Base-by-base conservation (phyloP, 2,329 filamentous ascomycete species). In the Seiridium cupressi region DNA sequence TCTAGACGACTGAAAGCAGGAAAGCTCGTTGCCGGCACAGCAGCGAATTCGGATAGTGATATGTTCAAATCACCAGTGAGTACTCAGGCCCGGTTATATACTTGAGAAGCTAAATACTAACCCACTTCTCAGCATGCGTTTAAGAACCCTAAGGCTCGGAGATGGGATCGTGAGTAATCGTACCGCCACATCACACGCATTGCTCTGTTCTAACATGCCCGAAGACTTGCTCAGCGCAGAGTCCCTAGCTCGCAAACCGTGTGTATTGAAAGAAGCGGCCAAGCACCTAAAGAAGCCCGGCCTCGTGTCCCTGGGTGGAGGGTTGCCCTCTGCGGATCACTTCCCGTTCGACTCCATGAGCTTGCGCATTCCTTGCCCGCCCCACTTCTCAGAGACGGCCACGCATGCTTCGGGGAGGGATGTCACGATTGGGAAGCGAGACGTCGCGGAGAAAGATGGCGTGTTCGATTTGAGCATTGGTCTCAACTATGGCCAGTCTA, bases 401-500 rank as follows among this genome's bases (percentile, higher is more conserved):
- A 51, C 49, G 18, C 47, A 51, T 35, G 11, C 3, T 4, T 44
- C 18, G 0, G 91, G 89, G 9, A 77, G 83, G 32, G 78, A 82
- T 3, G 69, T 93, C 42, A 85, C 77, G 31, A 86, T 92, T 26
- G 92, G 91, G 51, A 99, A 97, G 78, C 88, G 97, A 74, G 94
- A 97, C 76, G 86, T 90, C 31, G 60, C 59, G 11, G 65, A 67
- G n/a, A 64, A 66, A 26, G 67, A 68, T 32, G 70, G 68, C 47
- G 76, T 78, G 42, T 85, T 84, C 66, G 95, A 99, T 76, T 85
- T 99, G 56, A 87, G 91, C 51, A 92, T 96, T 63, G 90, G 90
- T 1, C 88, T 97, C 73, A 98, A 99, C 77, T 99, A 99, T 73
- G 92, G 91, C 40, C 93, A 97, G 77, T 89, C 93, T 7, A 87